Base-by-base conservation (phyloP, 352 stramenopile species). In the Pythium utonaiense region DNA sequence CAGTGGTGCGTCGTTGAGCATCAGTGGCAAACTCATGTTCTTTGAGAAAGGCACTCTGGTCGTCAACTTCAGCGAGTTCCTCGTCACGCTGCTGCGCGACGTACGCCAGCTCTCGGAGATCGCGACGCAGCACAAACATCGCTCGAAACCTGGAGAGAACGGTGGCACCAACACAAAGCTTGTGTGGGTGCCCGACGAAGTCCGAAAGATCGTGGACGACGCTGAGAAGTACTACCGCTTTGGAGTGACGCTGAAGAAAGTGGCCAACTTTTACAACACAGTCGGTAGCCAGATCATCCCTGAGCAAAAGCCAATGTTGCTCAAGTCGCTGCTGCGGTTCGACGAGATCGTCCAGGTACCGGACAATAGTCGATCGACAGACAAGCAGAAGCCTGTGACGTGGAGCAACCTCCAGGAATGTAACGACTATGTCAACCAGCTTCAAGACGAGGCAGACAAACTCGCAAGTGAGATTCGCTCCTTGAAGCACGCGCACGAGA, bases 191-290 rank as follows among this genome's bases (percentile, higher is more conserved):
- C 81, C 85, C 5, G 50, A 69, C 25, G 68, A 79, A 5, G 79
- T 96, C 10, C 73, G 77, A 54, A 75, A 91, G 53, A 74, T 93
- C n/a, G 86, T 82, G 0, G 75, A 83, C 12, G 87, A 97, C 45
- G 91, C 83, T 0, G 94, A 98, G 66, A 93, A 93, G 57, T 98
- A 95, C 78, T 98, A 98, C 66, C 88, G 91, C 17, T 98, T 96
- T 65, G 94, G 90, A 14, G 91, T 98, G 9, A 94, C 92, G 52
- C 74, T 98, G 19, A 97, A 98, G 63, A 98, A 98, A 67, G 89
- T 98, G 7, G 91, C 95, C 1, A 98, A 97, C 57, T 98, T 98
- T 64, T 98, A 98, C 84, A 98, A 98, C 78, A 96, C 86, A 57
- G 95, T 98, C 63, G 91, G 96, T 25, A 83, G 80, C 8, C 82